Conservation (phyloP, 257 asterid genomes). For the Haberlea rhodopensis region DNA sequence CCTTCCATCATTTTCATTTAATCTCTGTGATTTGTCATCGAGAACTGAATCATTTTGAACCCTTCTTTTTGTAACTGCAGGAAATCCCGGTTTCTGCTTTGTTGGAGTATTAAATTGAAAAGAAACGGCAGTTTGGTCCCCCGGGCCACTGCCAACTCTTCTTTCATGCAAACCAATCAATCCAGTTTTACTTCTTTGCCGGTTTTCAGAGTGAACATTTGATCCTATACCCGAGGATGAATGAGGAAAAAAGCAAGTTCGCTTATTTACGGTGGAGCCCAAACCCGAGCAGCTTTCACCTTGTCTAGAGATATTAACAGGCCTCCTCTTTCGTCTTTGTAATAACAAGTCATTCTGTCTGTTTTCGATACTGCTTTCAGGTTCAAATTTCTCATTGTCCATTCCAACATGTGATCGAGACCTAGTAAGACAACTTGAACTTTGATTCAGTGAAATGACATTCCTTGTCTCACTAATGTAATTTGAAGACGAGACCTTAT, state of each 20-base stretch:
- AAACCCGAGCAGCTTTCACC: conserved; percentile 39
- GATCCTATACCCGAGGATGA: conserved; percentile 27
- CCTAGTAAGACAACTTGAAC: conserved; percentile 29
- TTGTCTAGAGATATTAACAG: conserved; percentile 33
- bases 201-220: conserved; percentile 22
- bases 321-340: conserved; percentile 60
- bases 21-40: conserved; percentile 25
- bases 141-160: conserved; percentile 23
- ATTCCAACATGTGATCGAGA: conserved; percentile 32
- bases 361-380: conserved; percentile 37
- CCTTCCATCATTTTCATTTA: conserved; percentile 32
- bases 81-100: conserved; percentile 39
- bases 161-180: conserved; percentile 33
- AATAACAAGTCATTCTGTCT: conserved; percentile 37
- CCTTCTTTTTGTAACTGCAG: conserved; percentile 30
- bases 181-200: conserved; percentile 22
- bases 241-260: conserved; percentile 21
- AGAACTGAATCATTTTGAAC: conserved; percentile 24
- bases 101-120: conserved; percentile 49
- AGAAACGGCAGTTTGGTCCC: conserved; percentile 32
- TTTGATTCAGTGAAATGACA: conserved; percentile 34
- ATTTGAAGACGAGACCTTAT: conserved; percentile 30
- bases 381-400: conserved; percentile 43
- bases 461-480: conserved; percentile 33
- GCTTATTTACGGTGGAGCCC: conserved; percentile 26